phyloP scores from a whole-genome alignment of 768 basidiomycete genomes.

The Cyathus striatus region DNA sequence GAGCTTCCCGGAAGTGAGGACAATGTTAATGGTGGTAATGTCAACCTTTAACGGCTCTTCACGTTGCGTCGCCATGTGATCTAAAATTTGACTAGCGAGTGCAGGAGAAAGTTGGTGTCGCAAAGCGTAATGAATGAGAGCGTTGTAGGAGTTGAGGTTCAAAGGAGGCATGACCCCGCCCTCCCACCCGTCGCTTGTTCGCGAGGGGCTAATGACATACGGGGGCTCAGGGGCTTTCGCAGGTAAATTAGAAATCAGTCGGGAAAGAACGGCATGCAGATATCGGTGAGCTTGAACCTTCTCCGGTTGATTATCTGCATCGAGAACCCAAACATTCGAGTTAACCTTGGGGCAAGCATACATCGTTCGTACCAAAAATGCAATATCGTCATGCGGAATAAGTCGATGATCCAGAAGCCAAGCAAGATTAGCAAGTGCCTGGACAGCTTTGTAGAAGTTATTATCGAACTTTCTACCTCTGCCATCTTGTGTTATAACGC shows the following conservation, averaged over 20 bases:
- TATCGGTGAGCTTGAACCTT: constrained; percentile 38
- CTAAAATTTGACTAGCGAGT: constrained; percentile 42
- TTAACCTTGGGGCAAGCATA: constrained; percentile 38
- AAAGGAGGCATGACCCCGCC: constrained; percentile 12
- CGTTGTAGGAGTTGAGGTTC: constrained; percentile 38
- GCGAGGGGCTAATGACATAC: background rate
- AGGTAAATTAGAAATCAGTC: constrained; percentile 32
- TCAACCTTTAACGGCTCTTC: constrained; percentile 37
- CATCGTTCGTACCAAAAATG: constrained; percentile 40
- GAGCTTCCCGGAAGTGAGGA: constrained; percentile 51
- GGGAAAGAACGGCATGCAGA: constrained; percentile 40
- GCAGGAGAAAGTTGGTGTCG: constrained; percentile 48
- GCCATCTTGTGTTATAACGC: constrained; percentile 21
- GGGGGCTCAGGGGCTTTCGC: constrained; percentile 1
- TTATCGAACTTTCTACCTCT: constrained; percentile 11
- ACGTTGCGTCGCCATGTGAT: constrained; percentile 48
- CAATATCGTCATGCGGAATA: constrained; percentile 39
- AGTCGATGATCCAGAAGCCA: constrained; percentile 43
- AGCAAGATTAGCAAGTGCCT: constrained; percentile 59
- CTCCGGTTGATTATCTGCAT: constrained; percentile 14
- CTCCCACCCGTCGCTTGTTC: constrained; percentile 1
- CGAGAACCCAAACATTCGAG: constrained; percentile 31
- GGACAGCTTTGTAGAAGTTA: constrained; percentile 34
- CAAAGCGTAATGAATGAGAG: constrained; percentile 63
- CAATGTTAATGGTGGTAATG: constrained; percentile 49